A percentile compares a stretch with the other conserved stretches of the same genome.
Evolutionary conservation across 2,329 filamentous ascomycete genomes (phyloP).

Genomic region (Colletotrichum phormii): DNA sequence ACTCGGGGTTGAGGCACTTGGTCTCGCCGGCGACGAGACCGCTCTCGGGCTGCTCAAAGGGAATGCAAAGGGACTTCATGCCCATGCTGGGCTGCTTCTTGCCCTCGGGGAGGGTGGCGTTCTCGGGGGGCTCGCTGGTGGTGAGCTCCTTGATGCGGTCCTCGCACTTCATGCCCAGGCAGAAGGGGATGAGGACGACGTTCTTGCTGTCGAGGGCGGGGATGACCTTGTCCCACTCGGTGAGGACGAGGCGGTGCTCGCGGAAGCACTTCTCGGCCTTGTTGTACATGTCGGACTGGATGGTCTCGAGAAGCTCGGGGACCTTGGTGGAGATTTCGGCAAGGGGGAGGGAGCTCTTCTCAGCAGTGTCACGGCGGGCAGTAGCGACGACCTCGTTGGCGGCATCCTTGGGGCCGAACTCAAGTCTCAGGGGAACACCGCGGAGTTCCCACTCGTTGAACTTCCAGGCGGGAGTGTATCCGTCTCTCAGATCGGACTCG

Average conservation of each 20-base stretch:
- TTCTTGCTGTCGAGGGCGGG: conserved; percentile 93
- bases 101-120: conserved; percentile 58
- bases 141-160: conserved; percentile 95
- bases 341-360: conserved; percentile 85
- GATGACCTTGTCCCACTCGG: conserved; percentile 90
- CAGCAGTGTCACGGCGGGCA: conserved; percentile 87
- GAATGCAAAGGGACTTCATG: conserved; percentile 78
- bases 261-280: conserved; percentile 84
- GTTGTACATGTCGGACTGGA: conserved; percentile 84
- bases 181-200: conserved; percentile 91
- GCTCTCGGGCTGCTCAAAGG: conserved; percentile 81
- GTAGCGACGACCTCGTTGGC: conserved; percentile 86
- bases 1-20: conserved; percentile 93
- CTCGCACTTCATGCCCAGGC: conserved; percentile 84
- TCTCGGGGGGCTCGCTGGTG: conserved; percentile 69
- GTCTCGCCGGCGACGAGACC: conserved; percentile 83
- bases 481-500: conserved; percentile 86
- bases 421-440: conserved; percentile 91
- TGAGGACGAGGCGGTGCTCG: conserved; percentile 83
- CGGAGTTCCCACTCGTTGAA: conserved; percentile 99
- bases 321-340: conserved; percentile 78
- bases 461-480: conserved; percentile 95
- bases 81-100: conserved; percentile 69
- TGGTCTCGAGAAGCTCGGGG: conserved; percentile 85
- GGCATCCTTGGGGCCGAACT: conserved; percentile 95